These are phyloP conservation scores for Krasilnikovozyma curviuscula DNA, from an alignment of 768 basidiomycete genomes.

Conservation along the genomic window DNA sequence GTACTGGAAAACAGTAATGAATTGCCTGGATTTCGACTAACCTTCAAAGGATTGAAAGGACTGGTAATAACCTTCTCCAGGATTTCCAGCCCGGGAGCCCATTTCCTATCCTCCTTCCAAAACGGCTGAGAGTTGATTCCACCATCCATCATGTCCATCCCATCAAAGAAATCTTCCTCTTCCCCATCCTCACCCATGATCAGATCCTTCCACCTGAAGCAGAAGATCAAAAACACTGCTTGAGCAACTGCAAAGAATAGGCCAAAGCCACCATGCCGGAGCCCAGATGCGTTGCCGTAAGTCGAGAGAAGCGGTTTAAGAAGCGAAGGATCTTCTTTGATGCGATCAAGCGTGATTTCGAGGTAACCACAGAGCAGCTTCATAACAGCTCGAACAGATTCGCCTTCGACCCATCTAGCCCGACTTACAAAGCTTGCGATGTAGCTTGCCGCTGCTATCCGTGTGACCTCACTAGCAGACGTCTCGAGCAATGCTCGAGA, in stretches of 20 bases:
- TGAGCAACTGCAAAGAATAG: slow-evolving; percentile 86
- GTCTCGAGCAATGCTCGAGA: slow-evolving; percentile 57
- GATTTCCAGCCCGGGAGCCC: slow-evolving; percentile 64
- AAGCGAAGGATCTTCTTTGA: slow-evolving; percentile 10
- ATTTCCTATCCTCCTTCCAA: slow-evolving; percentile 34
- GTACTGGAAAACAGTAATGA: not conserved
- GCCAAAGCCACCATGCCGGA: slow-evolving; percentile 21
- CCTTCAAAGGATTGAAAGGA: slow-evolving; percentile 75
- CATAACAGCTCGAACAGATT: slow-evolving; percentile 51
- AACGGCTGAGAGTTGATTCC: slow-evolving; percentile 4
- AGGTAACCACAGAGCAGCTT: slow-evolving; percentile 73
- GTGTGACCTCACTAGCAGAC: slow-evolving; percentile 40
- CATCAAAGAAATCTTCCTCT: no score
- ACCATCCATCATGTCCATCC: slow-evolving; percentile 36
- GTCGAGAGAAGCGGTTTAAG: no score
- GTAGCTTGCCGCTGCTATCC: slow-evolving; percentile 83
- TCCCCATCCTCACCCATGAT: slow-evolving; percentile 33
- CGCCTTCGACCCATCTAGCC: slow-evolving; percentile 62
- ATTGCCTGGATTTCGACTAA: slow-evolving; percentile 23
- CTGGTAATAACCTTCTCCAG: slow-evolving; percentile 63
- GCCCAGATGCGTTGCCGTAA: slow-evolving; percentile 32
- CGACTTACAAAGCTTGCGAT: slow-evolving; percentile 81
- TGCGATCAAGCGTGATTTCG: slow-evolving; percentile 49
- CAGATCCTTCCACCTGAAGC: slow-evolving; percentile 89
- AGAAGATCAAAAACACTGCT: slow-evolving; percentile 87